Evolutionary conservation across 306 rosid genomes (phyloP).

Genomic region (Urtica urens): DNA sequence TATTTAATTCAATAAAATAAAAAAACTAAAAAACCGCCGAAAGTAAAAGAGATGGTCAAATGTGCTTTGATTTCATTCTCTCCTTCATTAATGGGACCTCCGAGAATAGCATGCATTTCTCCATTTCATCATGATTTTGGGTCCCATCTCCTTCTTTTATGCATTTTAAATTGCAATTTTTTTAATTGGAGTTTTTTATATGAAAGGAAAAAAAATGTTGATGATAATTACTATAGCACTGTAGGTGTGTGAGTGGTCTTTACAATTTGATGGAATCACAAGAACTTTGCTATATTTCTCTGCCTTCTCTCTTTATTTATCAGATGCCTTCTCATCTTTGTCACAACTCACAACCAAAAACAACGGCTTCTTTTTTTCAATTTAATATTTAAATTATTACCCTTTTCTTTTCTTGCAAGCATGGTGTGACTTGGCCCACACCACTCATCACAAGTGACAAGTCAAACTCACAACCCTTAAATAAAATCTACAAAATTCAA

Average conservation of each 20-base stretch:
- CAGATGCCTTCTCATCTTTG: too few species aligned
- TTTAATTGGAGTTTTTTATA: neutral
- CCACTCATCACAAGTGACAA: too few species aligned
- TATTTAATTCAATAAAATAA: neutral
- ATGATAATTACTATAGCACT: neutral
- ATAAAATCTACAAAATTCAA: too few species aligned
- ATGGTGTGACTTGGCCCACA: too few species aligned
- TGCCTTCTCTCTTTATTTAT: too few species aligned
- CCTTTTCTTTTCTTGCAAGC: too few species aligned
- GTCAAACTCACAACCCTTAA: too few species aligned
- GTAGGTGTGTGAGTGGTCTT: neutral
- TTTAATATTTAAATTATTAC: too few species aligned
- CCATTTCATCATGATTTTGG: conserved; percentile 48
- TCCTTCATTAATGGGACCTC: conserved; percentile 41
- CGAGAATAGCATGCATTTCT: conserved; percentile 46
- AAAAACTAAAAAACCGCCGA: conserved; percentile 24
- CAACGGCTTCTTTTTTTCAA: too few species aligned
- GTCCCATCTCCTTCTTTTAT: conserved; percentile 28
- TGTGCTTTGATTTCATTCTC: conserved; percentile 53
- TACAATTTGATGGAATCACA: conserved; percentile 6
- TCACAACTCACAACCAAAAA: too few species aligned
- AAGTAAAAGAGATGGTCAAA: conserved; percentile 46
- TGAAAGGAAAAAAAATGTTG: neutral
- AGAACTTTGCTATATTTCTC: neutral
- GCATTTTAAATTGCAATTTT: conserved; percentile 6